Percentiles rank a stretch among this genome's conserved stretches.
Conservation (phyloP, 163 green algal species). For the Botryococcus braunii region DNA sequence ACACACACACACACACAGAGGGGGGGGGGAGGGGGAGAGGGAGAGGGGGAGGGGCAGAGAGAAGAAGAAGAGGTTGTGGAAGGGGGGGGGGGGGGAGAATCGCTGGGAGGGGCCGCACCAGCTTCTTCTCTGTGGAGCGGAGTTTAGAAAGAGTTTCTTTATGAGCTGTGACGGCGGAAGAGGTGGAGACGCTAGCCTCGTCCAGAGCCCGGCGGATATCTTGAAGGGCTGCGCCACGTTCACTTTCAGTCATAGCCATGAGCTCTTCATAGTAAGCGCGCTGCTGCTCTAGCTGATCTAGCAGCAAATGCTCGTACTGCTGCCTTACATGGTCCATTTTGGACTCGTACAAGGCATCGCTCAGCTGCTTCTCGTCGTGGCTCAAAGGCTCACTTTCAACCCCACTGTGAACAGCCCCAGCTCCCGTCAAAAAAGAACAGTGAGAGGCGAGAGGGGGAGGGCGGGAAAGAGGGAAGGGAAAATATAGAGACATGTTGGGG, state of each 20-base stretch:
- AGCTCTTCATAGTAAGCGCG: conserved; percentile 31
- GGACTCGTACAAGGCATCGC: conserved; percentile 3
- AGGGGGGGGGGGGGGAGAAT: too few relatives aligned
- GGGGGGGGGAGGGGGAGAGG: too few relatives aligned
- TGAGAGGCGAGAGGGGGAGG: too few relatives aligned
- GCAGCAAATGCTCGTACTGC: conserved; percentile 68
- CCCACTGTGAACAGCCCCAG: background rate
- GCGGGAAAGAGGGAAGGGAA: too few relatives aligned
- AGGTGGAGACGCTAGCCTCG: background rate
- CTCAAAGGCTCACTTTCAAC: conserved; percentile 8
- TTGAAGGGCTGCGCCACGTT: background rate
- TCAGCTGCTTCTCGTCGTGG: background rate
- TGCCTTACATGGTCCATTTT: conserved; percentile 20
- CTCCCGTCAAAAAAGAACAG: background rate
- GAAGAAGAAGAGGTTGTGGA: too few relatives aligned
- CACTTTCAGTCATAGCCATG: background rate
- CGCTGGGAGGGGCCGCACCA: too few relatives aligned
- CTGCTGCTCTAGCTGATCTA: conserved; percentile 74
- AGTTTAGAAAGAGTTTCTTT: background rate
- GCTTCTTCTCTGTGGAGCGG: conserved; percentile 4
- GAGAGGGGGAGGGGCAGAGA: too few relatives aligned
- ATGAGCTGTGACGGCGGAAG: conserved; percentile 6
- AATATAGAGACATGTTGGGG: too few relatives aligned
- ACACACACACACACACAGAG: too few relatives aligned
- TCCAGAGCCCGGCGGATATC: background rate